These are phyloP conservation scores for Mycena metata DNA, from an alignment of 768 basidiomycete species.

Conservation along the genomic window DNA sequence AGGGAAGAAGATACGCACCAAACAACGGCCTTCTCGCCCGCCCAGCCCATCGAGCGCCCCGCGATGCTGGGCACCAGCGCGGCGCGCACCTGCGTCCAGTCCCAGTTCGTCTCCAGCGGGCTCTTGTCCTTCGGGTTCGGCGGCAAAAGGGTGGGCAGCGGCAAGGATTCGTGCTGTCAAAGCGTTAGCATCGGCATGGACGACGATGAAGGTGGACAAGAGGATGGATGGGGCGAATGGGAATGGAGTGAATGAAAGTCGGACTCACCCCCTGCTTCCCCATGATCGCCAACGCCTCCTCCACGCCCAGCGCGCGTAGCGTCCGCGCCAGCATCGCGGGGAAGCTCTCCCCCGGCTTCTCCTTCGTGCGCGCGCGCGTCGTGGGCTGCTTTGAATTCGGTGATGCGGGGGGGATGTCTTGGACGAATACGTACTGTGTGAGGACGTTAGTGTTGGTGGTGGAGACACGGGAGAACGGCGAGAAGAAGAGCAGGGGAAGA, in stretches of 20 bases:
- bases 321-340: constrained; percentile 24
- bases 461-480: too few relatives aligned
- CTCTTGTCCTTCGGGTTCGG: constrained; percentile 52
- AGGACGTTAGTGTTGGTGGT: too few relatives aligned
- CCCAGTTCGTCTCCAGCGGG: constrained; percentile 58
- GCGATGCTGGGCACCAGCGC: constrained; percentile 70
- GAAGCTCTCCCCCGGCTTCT: constrained; percentile 32
- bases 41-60: constrained; percentile 71
- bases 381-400: neutral
- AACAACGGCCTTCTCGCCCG: constrained; percentile 40
- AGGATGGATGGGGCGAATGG: too few relatives aligned
- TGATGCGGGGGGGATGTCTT: constrained; percentile 52
- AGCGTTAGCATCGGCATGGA: neutral
- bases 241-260: too few relatives aligned
- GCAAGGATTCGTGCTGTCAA: constrained; percentile 61
- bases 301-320: constrained; percentile 32
- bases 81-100: constrained; percentile 66
- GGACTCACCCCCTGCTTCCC: constrained; percentile 29
- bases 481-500: too few relatives aligned
- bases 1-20: constrained; percentile 6
- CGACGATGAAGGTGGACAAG: too few relatives aligned
- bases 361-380: neutral
- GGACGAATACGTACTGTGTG: constrained; percentile 72
- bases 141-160: constrained; percentile 52
- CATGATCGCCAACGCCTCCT: constrained; percentile 31